Evolutionary conservation across 805 yeast genomes (phyloP).

Genomic region (Candida suzukii): DNA sequence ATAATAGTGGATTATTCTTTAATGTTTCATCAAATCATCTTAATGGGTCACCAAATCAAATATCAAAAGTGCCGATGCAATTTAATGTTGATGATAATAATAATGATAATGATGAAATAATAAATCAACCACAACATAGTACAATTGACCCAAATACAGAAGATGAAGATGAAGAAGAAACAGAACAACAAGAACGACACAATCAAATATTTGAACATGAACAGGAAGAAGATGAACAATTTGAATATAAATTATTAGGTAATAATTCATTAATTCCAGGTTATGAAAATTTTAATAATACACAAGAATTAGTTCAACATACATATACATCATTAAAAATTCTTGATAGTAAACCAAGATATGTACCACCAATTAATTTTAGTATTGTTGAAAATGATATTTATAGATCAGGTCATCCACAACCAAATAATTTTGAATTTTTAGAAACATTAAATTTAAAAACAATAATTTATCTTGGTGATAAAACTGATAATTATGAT

Average conservation of each 20-base stretch:
- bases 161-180: background rate
- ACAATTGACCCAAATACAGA: too few species aligned
- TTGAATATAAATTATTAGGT: background rate
- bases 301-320: conserved; percentile 5
- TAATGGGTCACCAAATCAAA: too few species aligned
- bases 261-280: background rate
- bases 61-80: too few species aligned
- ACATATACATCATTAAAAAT: conserved; percentile 26
- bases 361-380: conserved; percentile 89
- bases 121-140: too few species aligned
- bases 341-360: conserved; percentile 24
- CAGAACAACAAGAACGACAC: background rate
- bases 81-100: background rate
- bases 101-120: too few species aligned
- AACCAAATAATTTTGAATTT: conserved; percentile 78
- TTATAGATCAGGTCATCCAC: conserved; percentile 92
- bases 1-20: too few species aligned
- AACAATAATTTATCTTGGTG: conserved; percentile 81
- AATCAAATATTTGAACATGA: background rate
- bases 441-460: conserved; percentile 59
- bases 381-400: conserved; percentile 82
- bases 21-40: too few species aligned
- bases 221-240: background rate
- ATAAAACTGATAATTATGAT: conserved; percentile 57
- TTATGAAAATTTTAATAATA: background rate